Evolutionary conservation across 805 yeast genomes (phyloP).

Genomic region (Candida vartiovaarae): DNA sequence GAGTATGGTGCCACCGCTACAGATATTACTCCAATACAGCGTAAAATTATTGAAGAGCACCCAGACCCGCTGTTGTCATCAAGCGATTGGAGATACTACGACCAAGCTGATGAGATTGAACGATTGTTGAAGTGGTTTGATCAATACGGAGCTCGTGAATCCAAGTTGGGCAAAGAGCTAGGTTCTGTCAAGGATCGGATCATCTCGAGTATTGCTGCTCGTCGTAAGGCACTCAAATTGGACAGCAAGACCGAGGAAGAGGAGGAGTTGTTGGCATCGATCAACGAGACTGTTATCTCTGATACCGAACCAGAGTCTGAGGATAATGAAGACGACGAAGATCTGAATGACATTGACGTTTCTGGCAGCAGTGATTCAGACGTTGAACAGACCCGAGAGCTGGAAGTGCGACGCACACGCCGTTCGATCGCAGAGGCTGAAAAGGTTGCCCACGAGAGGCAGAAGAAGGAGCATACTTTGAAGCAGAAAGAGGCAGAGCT

Average conservation of each 20-base stretch:
- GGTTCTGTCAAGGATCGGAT: slow-evolving; percentile 45
- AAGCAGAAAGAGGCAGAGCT: slow-evolving; percentile 14
- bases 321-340: slow-evolving; percentile 15
- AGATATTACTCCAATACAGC: slow-evolving; percentile 29
- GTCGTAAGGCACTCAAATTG: slow-evolving; percentile 46
- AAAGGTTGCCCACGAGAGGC: slow-evolving; percentile 15
- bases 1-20: slow-evolving; percentile 29
- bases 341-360: background rate
- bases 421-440: slow-evolving; percentile 20
- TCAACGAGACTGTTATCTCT: slow-evolving; percentile 30
- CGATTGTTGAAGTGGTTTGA: slow-evolving; percentile 59
- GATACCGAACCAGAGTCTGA: slow-evolving; percentile 26
- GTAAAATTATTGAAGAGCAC: slow-evolving; percentile 63
- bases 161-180: slow-evolving; percentile 56
- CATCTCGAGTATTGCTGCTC: slow-evolving; percentile 45
- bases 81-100: slow-evolving; percentile 66
- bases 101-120: slow-evolving; percentile 50
- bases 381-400: slow-evolving; percentile 8
- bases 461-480: slow-evolving; percentile 5
- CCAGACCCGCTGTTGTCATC: slow-evolving; percentile 47
- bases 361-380: slow-evolving; percentile 3
- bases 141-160: slow-evolving; percentile 70
- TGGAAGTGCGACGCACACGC: slow-evolving; percentile 21
- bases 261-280: slow-evolving; percentile 30
- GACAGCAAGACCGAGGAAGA: slow-evolving; percentile 39